Evolutionary conservation across 192 early-diverging fungal genomes (phyloP), one percentile per base, ranked within the genome.

Genomic region (Phycomyces nitens): DNA sequence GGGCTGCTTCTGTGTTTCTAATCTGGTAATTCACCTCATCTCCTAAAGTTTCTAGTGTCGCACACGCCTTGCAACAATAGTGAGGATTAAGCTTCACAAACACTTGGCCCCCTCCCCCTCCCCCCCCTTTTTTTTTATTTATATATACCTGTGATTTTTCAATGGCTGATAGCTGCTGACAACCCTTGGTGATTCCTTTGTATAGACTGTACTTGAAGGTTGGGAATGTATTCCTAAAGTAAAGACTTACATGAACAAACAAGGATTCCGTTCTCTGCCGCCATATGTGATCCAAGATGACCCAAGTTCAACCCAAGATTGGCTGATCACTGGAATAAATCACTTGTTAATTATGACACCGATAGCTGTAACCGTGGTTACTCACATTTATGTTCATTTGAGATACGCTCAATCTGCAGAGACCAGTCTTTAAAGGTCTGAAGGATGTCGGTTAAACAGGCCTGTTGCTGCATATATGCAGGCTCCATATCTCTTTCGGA

Each of bases 11-110:
- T 34, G 44, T 50, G 11, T 66, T 72, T 23, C 44, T 22, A 18
- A 66, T 56, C 49, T 72, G 70, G 52, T 72, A 72, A 27, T 62
- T 42, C 21, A 66, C 55, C 29, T 72, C 64, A 29, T 61, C 63
- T 12, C 44, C 59, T 27, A 62, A 26, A 29, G 60, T 57, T 20
- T 64, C 54, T 23, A 29, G 15, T 15, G 50, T 21, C 14, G 44
- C 9, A 22, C 38, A 26, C 16, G 29, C 29, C 58, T 66, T 39
- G 21, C n/a, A 20, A 16, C 18, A 54, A n/a, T 14, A 34, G 9
- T 22, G 50, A 27, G 16, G 7, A 34, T 34, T 7, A 34, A 34
- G 29, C 2, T 34, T 34, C 29, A 7, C 7, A 2, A 34, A 34
- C 7, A 34, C 7, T 34, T 34, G n/a, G n/a, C n/a, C n/a, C 8